Evolutionary conservation across 805 yeast species (phyloP), one percentile per base, ranked within the genome.

Genomic region (Wickerhamia fluorescens): DNA sequence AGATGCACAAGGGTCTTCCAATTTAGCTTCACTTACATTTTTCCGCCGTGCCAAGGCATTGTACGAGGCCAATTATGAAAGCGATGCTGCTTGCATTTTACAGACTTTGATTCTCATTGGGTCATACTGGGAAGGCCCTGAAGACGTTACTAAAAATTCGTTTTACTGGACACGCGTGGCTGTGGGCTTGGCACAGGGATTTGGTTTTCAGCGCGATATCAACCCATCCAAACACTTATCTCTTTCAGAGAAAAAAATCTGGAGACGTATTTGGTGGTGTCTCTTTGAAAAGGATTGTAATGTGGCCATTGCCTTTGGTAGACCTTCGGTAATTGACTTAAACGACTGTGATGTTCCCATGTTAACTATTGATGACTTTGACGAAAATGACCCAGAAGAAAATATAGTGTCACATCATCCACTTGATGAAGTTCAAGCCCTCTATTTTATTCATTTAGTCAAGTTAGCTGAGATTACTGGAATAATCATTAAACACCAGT

Each of bases 301-400:
- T 23, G 73, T 76, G 7, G 75, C 87, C 2, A 68, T 79, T 28
- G 84, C 87, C 0, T 75, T 76, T 53, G 88, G 92, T 10, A 63
- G 87, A 32, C 92, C 94, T 0, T 54, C 72, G 5, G 62, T 69
- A 42, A 77, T 84, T 27, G 78, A 76, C 41, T 60, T 80, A 36
- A 79, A 74, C 27, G 89, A 83, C 46, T 75, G 83, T 45, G 88
- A 79, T 45, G 85, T 79, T 14, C 75, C 77, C n/a, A 77, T 78
- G 83, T 46, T 84, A 11, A 64, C 70, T 0, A 49, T 66, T n/a
- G 75, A 69, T 1, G 94, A 84, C 49, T 74, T 84, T 35, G 58
- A 69, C 31, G 75, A 75, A 37, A 71, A 60, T 38, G 65, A 67
- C 26, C 59, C 64, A 1, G 72, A 59, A 13, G 20, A 31, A 10